A percentile compares a stretch with the other conserved stretches of the same genome.
These are phyloP conservation scores for Arabidopsis hybrid DNA, from an alignment of 441 rosid genomes.

Conservation along the genomic window DNA sequence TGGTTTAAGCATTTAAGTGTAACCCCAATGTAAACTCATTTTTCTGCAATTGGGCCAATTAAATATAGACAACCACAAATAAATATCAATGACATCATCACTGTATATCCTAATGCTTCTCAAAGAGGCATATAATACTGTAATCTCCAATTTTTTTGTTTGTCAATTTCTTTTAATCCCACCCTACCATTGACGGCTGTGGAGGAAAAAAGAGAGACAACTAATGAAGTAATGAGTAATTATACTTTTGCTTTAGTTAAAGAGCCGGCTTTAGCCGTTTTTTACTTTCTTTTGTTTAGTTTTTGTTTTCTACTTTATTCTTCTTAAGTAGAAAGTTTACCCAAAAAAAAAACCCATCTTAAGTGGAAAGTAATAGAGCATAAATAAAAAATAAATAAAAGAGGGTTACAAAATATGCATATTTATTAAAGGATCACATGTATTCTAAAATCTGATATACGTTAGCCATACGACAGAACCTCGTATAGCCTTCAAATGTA, in stretches of 20 bases:
- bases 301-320: neutral
- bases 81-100: neutral
- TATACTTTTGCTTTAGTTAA: constrained; percentile 42
- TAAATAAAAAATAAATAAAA: neutral
- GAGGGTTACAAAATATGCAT: neutral
- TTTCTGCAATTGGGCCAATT: neutral
- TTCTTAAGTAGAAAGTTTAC: neutral
- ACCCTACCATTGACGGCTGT: constrained; percentile 35
- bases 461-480: too few species aligned
- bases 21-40: neutral
- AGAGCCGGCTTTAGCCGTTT: constrained; percentile 42
- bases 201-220: constrained; percentile 18
- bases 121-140: neutral
- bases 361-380: neutral
- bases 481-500: too few species aligned
- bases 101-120: neutral
- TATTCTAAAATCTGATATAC: too few species aligned
- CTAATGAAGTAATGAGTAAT: constrained; percentile 36
- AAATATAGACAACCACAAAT: neutral
- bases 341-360: neutral
- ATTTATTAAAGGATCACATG: too few species aligned
- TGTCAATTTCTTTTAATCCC: neutral
- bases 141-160: neutral
- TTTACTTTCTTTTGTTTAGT: neutral
- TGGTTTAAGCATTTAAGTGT: neutral